phyloP scores from a whole-genome alignment of 2,329 filamentous ascomycete genomes.

The Penicillium hesseltinei region DNA sequence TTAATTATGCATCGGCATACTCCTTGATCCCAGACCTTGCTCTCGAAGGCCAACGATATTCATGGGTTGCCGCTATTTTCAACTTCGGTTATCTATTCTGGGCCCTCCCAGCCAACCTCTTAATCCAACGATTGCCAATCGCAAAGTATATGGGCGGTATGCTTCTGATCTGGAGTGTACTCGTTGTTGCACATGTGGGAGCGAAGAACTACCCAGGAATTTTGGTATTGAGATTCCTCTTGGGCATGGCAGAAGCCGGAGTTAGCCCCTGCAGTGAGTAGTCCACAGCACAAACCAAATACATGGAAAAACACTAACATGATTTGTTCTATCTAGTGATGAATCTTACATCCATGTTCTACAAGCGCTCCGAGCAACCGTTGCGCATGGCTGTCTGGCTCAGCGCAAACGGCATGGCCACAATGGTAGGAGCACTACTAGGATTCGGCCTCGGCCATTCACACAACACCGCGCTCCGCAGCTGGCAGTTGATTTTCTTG shows the following conservation, averaged over 20 bases:
- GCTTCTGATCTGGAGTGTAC: conserved; percentile 43
- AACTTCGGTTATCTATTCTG: conserved; percentile 47
- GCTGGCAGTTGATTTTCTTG: conserved; percentile 44
- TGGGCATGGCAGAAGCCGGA: conserved; percentile 46
- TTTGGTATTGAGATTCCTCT: conserved; percentile 47
- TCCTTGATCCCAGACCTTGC: conserved; percentile 43
- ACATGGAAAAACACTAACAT: neutral
- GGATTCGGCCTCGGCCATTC: conserved; percentile 38
- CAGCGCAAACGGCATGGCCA: conserved; percentile 38
- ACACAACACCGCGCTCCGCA: conserved; percentile 26
- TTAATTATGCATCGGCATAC: conserved; percentile 43
- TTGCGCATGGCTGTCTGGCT: conserved; percentile 38
- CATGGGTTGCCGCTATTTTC: conserved; percentile 47
- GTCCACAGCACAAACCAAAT: neutral
- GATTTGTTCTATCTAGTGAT: conserved; percentile 26
- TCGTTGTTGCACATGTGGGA: conserved; percentile 41
- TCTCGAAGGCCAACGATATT: conserved; percentile 44
- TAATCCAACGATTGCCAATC: conserved; percentile 45
- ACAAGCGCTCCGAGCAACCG: conserved; percentile 39
- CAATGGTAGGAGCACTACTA: conserved; percentile 39
- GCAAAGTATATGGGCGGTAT: conserved; percentile 44
- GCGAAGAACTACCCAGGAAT: conserved; percentile 44
- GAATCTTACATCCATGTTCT: conserved; percentile 40
- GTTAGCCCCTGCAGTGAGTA: conserved; percentile 32
- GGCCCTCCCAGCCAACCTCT: conserved; percentile 42